A percentile compares a stretch with the other conserved stretches of the same genome.
Evolutionary conservation across 768 basidiomycete species (phyloP).

Genomic region (Leccinellum luteum): DNA sequence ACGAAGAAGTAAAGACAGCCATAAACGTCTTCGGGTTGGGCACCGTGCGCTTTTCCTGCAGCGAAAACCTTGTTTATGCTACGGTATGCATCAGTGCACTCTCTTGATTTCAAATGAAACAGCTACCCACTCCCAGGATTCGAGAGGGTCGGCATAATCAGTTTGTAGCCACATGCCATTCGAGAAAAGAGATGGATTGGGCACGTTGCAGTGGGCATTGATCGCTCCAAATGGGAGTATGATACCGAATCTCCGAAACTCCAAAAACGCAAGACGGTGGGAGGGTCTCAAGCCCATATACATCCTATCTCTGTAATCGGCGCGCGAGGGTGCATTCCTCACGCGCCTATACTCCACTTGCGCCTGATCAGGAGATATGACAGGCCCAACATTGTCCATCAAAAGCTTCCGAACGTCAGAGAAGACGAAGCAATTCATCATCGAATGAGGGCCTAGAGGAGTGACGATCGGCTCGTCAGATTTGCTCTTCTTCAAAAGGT

Average conservation of each 20-base stretch:
- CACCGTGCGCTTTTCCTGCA: constrained; percentile 39
- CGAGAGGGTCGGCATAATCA: constrained; percentile 43
- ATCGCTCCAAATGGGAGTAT: constrained; percentile 48
- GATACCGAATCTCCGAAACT: constrained; percentile 40
- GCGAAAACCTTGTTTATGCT: constrained; percentile 41
- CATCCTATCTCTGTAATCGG: constrained; percentile 43
- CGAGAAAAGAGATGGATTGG: constrained; percentile 48
- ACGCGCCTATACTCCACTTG: constrained; percentile 34
- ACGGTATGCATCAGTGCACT: constrained; percentile 3
- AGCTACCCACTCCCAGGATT: constrained; percentile 46
- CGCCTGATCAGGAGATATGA: constrained; percentile 21
- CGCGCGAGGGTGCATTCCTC: constrained; percentile 34
- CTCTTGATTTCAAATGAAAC: not conserved
- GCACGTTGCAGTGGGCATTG: constrained; percentile 38
- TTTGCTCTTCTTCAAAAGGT: constrained; percentile 10
- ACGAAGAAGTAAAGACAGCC: constrained; percentile 51
- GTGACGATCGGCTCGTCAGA: constrained; percentile 2
- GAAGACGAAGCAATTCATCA: constrained; percentile 14
- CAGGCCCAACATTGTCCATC: constrained; percentile 12
- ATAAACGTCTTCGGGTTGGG: constrained; percentile 42
- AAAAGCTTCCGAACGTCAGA: constrained; percentile 9
- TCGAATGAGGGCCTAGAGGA: constrained; percentile 14
- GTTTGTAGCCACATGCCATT: constrained; percentile 44
- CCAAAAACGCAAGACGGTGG: constrained; percentile 43
- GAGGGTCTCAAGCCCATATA: constrained; percentile 40